Evolutionary conservation across 169 alveolate species (phyloP).

Genomic region (Plasmodium adleri): DNA sequence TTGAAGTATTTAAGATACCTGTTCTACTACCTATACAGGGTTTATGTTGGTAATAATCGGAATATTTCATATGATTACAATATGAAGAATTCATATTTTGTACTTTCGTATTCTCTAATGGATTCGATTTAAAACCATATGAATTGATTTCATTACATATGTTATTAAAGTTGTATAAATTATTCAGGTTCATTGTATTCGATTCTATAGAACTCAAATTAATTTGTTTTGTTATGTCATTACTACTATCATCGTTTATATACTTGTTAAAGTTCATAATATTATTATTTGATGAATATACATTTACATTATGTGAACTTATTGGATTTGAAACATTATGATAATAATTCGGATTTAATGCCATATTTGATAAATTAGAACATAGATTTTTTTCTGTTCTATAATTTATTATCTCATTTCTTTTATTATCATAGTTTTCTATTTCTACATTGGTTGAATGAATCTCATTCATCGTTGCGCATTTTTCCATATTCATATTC

Average conservation of each 20-base stretch:
- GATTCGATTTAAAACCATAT: constrained; percentile 13
- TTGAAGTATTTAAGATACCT: constrained; percentile 46
- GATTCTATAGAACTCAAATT: constrained; percentile 32
- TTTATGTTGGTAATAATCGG: constrained; percentile 43
- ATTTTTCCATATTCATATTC: constrained; percentile 21
- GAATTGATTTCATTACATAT: constrained; percentile 40
- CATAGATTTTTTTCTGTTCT: constrained; percentile 25
- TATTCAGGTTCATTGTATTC: constrained; percentile 28
- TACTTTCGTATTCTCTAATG: constrained; percentile 30
- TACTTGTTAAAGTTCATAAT: constrained; percentile 33
- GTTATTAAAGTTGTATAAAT: constrained; percentile 28
- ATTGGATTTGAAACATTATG: neutral
- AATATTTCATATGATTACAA: constrained; percentile 57
- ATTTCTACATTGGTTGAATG: constrained; percentile 11
- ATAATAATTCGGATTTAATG: constrained; percentile 22
- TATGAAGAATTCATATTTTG: constrained; percentile 17
- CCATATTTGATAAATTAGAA: constrained; percentile 24
- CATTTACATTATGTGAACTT: constrained; percentile 22
- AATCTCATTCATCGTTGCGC: constrained; percentile 22
- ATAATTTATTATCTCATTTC: constrained; percentile 24
- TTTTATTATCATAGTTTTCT: constrained; percentile 21
- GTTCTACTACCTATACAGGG: constrained; percentile 17
- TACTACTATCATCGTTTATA: constrained; percentile 16
- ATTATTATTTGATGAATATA: constrained; percentile 8
- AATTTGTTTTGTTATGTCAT: constrained; percentile 27